Conservation (phyloP, 1,284 basidiomycete species). For the Cerrena zonata region DNA sequence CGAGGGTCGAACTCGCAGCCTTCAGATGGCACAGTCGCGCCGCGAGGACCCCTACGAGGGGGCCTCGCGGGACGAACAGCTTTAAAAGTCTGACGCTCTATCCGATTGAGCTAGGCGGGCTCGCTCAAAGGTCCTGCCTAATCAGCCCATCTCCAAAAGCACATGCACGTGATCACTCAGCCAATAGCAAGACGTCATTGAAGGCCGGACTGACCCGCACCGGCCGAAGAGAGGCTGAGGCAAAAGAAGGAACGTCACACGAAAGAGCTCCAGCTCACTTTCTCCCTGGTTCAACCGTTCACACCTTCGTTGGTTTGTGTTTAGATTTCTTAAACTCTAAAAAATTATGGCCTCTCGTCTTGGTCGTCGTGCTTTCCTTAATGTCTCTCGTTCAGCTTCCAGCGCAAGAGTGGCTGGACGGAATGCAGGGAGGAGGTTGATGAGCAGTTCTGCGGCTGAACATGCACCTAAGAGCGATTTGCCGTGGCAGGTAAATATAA, state of each 20-base stretch:
- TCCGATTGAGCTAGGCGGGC: constrained; percentile 83
- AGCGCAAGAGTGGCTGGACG: constrained; percentile 13
- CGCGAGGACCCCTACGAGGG: too few relatives aligned
- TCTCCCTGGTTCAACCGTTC: constrained; percentile 5
- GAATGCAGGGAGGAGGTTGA: constrained; percentile 17
- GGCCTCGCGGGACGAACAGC: too few relatives aligned
- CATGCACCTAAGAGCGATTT: constrained; percentile 18
- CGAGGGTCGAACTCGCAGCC: constrained; percentile 84
- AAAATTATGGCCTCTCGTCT: constrained; percentile 20
- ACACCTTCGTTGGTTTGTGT: constrained; percentile 4
- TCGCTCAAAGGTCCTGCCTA: constrained; percentile 2
- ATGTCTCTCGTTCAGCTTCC: constrained; percentile 13
- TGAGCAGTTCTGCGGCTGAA: constrained; percentile 20
- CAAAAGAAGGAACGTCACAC: neutral
- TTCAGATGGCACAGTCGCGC: constrained; percentile 70
- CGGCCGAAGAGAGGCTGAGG: too few relatives aligned
- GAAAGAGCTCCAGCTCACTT: too few relatives aligned
- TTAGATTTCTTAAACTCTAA: too few relatives aligned
- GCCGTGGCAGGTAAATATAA: constrained; percentile 4
- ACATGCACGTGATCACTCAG: too few relatives aligned
- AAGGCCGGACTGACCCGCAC: too few relatives aligned
- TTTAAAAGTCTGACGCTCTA: constrained; percentile 74
- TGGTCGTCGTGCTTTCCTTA: constrained; percentile 17
- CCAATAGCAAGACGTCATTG: too few relatives aligned
- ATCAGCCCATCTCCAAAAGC: too few relatives aligned